phyloP scores from a whole-genome alignment of 257 asterid genomes.

The Fraxinus quadrangulata region DNA sequence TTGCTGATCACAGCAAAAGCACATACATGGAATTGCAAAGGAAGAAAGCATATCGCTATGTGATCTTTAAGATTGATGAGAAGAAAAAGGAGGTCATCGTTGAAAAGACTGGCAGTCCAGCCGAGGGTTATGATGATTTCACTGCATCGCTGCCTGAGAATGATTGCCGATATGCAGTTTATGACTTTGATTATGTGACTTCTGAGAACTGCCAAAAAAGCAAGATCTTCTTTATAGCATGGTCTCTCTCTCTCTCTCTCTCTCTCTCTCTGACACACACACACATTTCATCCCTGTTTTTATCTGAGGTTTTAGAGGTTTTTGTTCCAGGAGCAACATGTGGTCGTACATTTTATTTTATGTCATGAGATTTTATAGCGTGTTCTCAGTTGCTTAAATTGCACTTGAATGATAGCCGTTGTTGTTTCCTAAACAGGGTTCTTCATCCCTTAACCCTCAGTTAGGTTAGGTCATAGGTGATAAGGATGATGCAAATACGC shows the following conservation, averaged over 20 bases:
- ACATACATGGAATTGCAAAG: conserved; percentile 17
- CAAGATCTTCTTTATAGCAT: conserved; percentile 3
- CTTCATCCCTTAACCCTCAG: background rate
- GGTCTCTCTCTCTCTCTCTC: background rate
- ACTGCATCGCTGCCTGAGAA: conserved; percentile 13
- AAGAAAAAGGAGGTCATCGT: conserved; percentile 9
- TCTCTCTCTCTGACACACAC: background rate
- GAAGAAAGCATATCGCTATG: conserved; percentile 5
- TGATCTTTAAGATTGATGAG: conserved; percentile 6
- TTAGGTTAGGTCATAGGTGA: background rate
- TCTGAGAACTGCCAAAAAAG: conserved; percentile 4
- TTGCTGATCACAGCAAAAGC: conserved; percentile 14
- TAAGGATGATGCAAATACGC: background rate
- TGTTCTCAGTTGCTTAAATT: background rate
- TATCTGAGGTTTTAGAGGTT: background rate
- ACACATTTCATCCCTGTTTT: background rate
- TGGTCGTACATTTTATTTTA: too few relatives aligned
- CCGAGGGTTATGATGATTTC: conserved; percentile 13
- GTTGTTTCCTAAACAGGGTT: background rate
- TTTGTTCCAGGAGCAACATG: background rate
- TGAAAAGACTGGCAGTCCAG: conserved; percentile 15
- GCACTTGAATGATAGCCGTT: background rate
- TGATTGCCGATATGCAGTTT: conserved; percentile 4
- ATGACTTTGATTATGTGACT: conserved; percentile 5
- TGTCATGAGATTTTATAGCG: background rate